Evolutionary conservation across 2,329 filamentous ascomycete species (phyloP).

Genomic region (Fusarium brevicatenulatum): DNA sequence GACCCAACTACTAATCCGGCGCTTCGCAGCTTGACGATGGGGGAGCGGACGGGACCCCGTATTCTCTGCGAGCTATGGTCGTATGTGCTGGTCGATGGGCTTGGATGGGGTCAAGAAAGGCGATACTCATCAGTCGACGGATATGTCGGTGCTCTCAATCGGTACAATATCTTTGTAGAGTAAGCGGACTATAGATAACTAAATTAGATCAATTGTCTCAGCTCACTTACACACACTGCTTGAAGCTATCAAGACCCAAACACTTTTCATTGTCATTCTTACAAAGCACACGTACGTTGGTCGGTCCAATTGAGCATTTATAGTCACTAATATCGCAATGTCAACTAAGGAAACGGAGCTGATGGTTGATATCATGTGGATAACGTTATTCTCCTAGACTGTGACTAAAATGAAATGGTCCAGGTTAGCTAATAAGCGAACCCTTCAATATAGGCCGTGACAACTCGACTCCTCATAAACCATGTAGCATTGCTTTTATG

Average conservation of each 20-base stretch:
- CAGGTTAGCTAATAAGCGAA: no score
- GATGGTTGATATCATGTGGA: no score
- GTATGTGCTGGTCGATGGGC: background rate
- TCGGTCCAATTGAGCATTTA: no score
- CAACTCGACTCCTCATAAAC: background rate
- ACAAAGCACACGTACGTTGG: background rate
- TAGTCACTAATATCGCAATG: background rate
- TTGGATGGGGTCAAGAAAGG: background rate
- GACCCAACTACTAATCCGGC: constrained; percentile 1
- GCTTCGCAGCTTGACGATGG: background rate
- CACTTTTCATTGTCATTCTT: background rate
- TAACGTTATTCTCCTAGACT: background rate
- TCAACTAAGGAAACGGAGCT: background rate
- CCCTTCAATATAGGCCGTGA: background rate
- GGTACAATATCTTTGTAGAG: no score
- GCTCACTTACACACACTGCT: background rate
- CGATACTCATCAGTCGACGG: background rate
- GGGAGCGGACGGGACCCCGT: background rate
- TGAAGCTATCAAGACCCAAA: background rate
- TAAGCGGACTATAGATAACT: background rate
- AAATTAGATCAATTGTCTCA: background rate
- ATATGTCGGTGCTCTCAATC: background rate
- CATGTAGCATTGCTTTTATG: background rate
- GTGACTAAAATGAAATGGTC: background rate
- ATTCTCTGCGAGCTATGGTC: constrained; percentile 1